phyloP scores from a whole-genome alignment of 202 grass and related monocot genomes.

The Dendrocalamus latiflorus region DNA sequence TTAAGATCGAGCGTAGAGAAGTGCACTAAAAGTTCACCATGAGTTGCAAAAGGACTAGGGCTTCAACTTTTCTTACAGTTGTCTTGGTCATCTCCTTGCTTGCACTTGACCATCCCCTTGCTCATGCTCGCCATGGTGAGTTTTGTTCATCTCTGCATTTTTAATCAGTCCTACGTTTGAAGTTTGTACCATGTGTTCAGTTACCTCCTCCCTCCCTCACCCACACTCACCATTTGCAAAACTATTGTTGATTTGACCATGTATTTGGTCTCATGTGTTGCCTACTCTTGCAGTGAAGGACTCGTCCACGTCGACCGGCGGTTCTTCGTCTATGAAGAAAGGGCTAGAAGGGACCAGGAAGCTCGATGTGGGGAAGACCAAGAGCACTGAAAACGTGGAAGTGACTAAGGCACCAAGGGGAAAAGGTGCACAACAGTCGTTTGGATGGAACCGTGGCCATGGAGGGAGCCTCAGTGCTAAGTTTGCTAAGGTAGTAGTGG shows the following conservation, averaged over 20 bases:
- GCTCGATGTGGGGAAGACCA: neutral
- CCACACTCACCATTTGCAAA: too few species aligned
- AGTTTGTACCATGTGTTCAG: neutral
- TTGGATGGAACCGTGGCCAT: neutral
- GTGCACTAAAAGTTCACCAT: neutral
- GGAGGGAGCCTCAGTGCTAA: neutral
- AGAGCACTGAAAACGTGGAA: neutral
- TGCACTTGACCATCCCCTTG: neutral
- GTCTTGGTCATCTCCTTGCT: constrained; percentile 30
- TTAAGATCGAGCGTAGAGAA: neutral
- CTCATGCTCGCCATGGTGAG: constrained; percentile 29
- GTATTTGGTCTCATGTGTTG: neutral
- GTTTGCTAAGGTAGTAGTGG: constrained; percentile 4
- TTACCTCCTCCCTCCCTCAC: too few species aligned
- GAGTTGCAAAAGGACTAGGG: constrained; percentile 3
- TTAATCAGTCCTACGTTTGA: neutral
- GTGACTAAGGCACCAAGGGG: neutral
- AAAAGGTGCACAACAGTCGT: neutral
- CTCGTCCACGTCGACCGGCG: neutral
- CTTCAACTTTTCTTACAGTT: neutral
- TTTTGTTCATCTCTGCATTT: neutral
- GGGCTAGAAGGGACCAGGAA: neutral
- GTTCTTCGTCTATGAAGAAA: neutral
- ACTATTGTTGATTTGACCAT: neutral
- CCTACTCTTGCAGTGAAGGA: constrained; percentile 21